Conservation (phyloP, 1,284 basidiomycete species). For the Mrakiaceae sp. region DNA sequence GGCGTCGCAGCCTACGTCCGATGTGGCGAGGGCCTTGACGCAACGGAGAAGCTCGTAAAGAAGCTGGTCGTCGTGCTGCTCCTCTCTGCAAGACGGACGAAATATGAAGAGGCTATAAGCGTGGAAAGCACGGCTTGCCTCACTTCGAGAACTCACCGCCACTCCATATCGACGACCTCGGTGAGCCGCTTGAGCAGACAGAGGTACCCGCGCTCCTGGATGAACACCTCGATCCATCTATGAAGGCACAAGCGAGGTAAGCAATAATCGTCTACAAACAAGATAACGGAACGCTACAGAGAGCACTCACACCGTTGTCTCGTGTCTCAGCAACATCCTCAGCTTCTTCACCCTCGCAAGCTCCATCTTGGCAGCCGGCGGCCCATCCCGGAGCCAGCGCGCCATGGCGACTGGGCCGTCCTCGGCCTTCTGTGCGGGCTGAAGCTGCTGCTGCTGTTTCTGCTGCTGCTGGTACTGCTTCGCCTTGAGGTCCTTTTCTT, state of each 20-base stretch:
- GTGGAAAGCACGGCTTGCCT: background rate
- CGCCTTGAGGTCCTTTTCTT: background rate
- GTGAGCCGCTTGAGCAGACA: conserved; percentile 74
- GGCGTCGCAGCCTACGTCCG: conserved; percentile 68
- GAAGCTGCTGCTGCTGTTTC: background rate
- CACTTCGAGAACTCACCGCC: conserved; percentile 51
- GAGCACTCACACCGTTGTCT: conserved; percentile 55
- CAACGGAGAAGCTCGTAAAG: conserved; percentile 86
- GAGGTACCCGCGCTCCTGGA: conserved; percentile 71
- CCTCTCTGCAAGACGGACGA: conserved; percentile 51
- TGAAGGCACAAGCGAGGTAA: conserved; percentile 19
- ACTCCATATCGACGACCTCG: conserved; percentile 87
- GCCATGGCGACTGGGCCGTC: conserved; percentile 13
- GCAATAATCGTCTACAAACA: conserved; percentile 16
- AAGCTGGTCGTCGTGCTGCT: conserved; percentile 92
- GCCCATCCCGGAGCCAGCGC: conserved; percentile 11
- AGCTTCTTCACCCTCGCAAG: conserved; percentile 33
- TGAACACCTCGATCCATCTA: conserved; percentile 86
- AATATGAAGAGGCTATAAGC: background rate
- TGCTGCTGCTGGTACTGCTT: background rate
- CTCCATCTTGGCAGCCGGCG: conserved; percentile 26
- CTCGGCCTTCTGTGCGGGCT: background rate
- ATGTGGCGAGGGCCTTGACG: conserved; percentile 84
- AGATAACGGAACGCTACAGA: background rate
- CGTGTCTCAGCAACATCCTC: conserved; percentile 63